These are phyloP conservation scores for Arachis stenosperma DNA, from an alignment of 306 rosid species.

Conservation along the genomic window DNA sequence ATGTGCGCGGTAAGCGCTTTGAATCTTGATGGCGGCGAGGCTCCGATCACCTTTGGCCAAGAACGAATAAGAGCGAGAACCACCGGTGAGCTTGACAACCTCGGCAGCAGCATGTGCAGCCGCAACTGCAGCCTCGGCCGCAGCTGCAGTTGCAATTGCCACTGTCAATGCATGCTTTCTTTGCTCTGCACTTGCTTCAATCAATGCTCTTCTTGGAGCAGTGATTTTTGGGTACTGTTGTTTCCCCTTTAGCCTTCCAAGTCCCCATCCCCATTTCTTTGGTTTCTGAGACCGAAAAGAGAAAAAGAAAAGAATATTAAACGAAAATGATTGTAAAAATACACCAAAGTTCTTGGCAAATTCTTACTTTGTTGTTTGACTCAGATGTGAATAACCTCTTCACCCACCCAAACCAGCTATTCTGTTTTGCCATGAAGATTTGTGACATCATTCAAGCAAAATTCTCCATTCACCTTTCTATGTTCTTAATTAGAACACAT, in stretches of 20 bases:
- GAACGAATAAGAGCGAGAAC: slow-evolving; percentile 44
- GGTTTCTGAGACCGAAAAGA: slow-evolving; percentile 44
- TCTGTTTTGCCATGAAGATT: slow-evolving; percentile 63
- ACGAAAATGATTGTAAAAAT: background rate
- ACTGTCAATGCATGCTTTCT: slow-evolving; percentile 79
- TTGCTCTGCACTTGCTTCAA: slow-evolving; percentile 73
- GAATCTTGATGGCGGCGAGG: slow-evolving; percentile 75
- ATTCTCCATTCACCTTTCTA: slow-evolving; percentile 33
- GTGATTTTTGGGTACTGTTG: slow-evolving; percentile 54
- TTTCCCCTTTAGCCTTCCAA: slow-evolving; percentile 53
- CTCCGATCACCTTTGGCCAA: slow-evolving; percentile 47
- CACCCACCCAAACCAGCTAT: slow-evolving; percentile 81
- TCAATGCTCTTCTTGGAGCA: slow-evolving; percentile 53
- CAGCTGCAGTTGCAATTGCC: slow-evolving; percentile 83
- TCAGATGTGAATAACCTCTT: slow-evolving; percentile 57
- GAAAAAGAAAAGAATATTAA: too few relatives aligned
- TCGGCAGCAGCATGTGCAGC: slow-evolving; percentile 91
- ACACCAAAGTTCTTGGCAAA: slow-evolving; percentile 16
- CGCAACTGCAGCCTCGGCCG: slow-evolving; percentile 88
- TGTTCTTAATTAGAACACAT: slow-evolving; percentile 26
- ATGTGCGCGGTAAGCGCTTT: slow-evolving; percentile 74
- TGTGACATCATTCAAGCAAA: slow-evolving; percentile 40
- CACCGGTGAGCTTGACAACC: slow-evolving; percentile 71
- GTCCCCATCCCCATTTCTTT: slow-evolving; percentile 63
- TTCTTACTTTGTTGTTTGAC: slow-evolving; percentile 54